Evolutionary conservation across 495 filamentous ascomycete species (phyloP), one percentile per base, ranked within the genome.

Genomic region (Lindgomyces ingoldianus): DNA sequence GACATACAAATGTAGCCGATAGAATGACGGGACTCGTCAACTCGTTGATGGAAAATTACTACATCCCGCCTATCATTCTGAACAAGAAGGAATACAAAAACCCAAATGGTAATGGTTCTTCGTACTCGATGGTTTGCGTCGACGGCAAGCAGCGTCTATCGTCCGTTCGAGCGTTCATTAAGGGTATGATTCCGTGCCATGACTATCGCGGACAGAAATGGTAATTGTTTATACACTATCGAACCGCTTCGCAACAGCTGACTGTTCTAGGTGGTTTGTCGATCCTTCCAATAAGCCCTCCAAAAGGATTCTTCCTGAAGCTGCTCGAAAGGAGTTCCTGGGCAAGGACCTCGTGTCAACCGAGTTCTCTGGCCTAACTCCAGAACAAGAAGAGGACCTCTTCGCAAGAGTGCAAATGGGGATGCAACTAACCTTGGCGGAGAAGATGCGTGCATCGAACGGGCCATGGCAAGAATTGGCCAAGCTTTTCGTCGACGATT

Each of bases 131-230:
- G n/a, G 72, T 77, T 27, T 81, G 77, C 46, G 74, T 82, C 11
- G 80, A 82, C 65, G 80, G 80, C 18, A 82, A 82, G 69, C 80
- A 82, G 62, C 77, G 80, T 22, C 64, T 82, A 19, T 75, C 79
- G 1, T 81, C 80, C 4, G 69, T 82, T 19, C 62, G 64, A 18
- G 74, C 70, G 19, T 82, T 82, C 57, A 73, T 82, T 52, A 70
- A 68, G 1, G 80, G 80, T 3, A 47, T 76, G 16, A 78, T 82
- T 36, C 78, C 77, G 3, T 77, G 76, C 49, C 63, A 67, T 22
- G 79, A 81, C 47, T 63, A 68, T 11, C 65, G 72, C 8, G 65
- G 65, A 3, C 64, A 61, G 14, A 73, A 72, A 62, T 79, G 76
- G 76, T 74, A 45, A 33, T 27, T 54, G 11, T 6, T 18, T 44